These are phyloP conservation scores for Musa beccarii DNA, from an alignment of 176 grass and related monocot species.

Conservation along the genomic window DNA sequence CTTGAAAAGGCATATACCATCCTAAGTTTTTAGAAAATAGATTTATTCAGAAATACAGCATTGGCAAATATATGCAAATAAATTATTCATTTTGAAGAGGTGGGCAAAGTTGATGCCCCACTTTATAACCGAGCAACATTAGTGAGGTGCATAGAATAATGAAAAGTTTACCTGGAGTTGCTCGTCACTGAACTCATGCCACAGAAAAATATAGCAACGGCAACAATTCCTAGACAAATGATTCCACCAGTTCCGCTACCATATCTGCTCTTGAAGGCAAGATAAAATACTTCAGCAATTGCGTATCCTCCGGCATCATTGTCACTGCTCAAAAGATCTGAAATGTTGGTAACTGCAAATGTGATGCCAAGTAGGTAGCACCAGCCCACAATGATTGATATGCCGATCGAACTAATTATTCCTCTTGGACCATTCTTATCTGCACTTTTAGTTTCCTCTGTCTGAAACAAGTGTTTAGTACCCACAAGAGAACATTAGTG, in stretches of 20 bases:
- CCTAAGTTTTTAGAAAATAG: conserved; percentile 19
- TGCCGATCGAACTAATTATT: conserved; percentile 62
- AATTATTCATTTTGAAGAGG: no score
- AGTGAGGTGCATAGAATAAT: background rate
- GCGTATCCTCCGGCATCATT: conserved; percentile 86
- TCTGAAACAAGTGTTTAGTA: conserved; percentile 21
- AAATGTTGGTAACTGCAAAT: conserved; percentile 71
- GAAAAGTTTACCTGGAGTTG: conserved; percentile 54
- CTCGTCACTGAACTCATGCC: conserved; percentile 79
- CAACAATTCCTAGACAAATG: conserved; percentile 43
- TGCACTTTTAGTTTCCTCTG: conserved; percentile 74
- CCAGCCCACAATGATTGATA: conserved; percentile 73
- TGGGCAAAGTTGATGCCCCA: no score
- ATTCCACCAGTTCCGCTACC: conserved; percentile 62
- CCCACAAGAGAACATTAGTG: no score
- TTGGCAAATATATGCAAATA: no score
- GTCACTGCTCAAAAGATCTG: conserved; percentile 50
- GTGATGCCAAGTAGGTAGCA: conserved; percentile 69
- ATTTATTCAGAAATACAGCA: no score
- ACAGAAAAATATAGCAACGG: conserved; percentile 63
- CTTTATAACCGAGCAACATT: no score
- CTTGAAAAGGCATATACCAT: conserved; percentile 94
- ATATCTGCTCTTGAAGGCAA: conserved; percentile 66
- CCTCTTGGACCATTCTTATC: conserved; percentile 76
- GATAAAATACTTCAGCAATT: conserved; percentile 78